These are phyloP conservation scores for Penicillium palitans DNA, from an alignment of 2,329 filamentous ascomycete genomes.

Conservation along the genomic window DNA sequence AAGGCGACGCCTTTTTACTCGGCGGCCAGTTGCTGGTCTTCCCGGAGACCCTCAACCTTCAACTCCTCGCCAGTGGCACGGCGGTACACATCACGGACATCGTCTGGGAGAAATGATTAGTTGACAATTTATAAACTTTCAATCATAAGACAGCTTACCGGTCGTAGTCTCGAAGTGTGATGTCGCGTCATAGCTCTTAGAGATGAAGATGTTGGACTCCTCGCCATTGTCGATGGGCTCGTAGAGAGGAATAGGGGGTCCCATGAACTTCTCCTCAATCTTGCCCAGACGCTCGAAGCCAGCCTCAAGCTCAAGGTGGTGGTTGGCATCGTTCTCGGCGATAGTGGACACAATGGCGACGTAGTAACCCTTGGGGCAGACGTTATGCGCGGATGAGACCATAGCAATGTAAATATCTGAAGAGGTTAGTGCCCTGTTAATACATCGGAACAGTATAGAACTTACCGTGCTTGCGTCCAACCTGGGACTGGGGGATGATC, in stretches of 20 bases:
- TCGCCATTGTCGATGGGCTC: conserved; percentile 80
- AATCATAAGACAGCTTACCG: conserved; percentile 43
- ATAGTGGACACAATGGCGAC: conserved; percentile 98
- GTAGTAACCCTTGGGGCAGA: conserved; percentile 98
- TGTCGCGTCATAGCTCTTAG: conserved; percentile 96
- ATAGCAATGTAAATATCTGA: conserved; percentile 94
- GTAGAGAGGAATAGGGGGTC: conserved; percentile 87
- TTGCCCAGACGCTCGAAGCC: conserved; percentile 88
- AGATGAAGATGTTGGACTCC: conserved; percentile 93
- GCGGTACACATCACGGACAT: conserved; percentile 90
- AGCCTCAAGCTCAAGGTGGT: conserved; percentile 90
- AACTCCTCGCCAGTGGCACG: conserved; percentile 81
- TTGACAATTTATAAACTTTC: neutral
- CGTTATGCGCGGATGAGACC: conserved; percentile 93
- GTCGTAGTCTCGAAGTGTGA: conserved; percentile 95
- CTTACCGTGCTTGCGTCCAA: conserved; percentile 92
- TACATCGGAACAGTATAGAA: conserved; percentile 5
- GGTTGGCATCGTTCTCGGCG: conserved; percentile 85
- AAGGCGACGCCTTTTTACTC: conserved; percentile 31
- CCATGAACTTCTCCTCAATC: conserved; percentile 98
- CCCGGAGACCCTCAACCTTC: conserved; percentile 81
- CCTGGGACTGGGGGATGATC: conserved; percentile 97
- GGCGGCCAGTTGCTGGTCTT: conserved; percentile 55
- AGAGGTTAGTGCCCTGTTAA: conserved; percentile 16
- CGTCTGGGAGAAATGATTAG: conserved; percentile 57